phyloP scores from a whole-genome alignment of 768 basidiomycete species.

The Roridomyces roridus region DNA sequence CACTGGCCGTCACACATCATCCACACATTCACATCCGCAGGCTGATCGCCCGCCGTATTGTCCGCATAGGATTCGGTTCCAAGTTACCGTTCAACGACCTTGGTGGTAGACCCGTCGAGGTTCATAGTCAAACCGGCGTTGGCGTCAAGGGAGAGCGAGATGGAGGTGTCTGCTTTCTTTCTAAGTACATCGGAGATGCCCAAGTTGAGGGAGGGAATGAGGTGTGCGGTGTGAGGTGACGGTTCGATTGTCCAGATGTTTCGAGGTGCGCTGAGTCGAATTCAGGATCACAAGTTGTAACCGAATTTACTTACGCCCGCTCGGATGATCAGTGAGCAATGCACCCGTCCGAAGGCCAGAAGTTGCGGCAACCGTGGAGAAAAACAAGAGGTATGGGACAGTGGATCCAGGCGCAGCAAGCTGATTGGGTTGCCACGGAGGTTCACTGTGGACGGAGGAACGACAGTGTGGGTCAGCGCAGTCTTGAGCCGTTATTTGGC shows the following conservation, averaged over 20 bases:
- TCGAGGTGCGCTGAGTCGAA: constrained; percentile 32
- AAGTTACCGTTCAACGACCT: not conserved
- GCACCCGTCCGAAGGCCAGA: too few relatives aligned
- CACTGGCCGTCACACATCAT: constrained; percentile 26
- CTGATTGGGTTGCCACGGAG: too few relatives aligned
- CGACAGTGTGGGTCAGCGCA: too few relatives aligned
- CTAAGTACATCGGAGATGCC: constrained; percentile 32
- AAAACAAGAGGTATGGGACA: too few relatives aligned
- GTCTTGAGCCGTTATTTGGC: too few relatives aligned
- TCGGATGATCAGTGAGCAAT: too few relatives aligned
- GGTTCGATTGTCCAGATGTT: constrained; percentile 31
- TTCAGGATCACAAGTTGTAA: too few relatives aligned
- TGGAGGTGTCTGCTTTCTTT: constrained; percentile 19
- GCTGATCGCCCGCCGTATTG: not conserved
- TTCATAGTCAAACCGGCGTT: constrained; percentile 28
- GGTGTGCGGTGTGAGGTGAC: constrained; percentile 37
- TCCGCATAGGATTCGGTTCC: not conserved
- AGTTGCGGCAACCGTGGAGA: too few relatives aligned
- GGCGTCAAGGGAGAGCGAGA: constrained; percentile 32
- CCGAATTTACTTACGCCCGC: too few relatives aligned
- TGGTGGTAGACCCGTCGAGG: constrained; percentile 16
- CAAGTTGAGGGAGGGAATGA: constrained; percentile 36
- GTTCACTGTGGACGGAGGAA: too few relatives aligned
- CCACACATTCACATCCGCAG: not conserved
- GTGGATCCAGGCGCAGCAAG: too few relatives aligned